Conservation (phyloP, 805 yeast genomes). For the Sungouiozyma intestinalis region DNA sequence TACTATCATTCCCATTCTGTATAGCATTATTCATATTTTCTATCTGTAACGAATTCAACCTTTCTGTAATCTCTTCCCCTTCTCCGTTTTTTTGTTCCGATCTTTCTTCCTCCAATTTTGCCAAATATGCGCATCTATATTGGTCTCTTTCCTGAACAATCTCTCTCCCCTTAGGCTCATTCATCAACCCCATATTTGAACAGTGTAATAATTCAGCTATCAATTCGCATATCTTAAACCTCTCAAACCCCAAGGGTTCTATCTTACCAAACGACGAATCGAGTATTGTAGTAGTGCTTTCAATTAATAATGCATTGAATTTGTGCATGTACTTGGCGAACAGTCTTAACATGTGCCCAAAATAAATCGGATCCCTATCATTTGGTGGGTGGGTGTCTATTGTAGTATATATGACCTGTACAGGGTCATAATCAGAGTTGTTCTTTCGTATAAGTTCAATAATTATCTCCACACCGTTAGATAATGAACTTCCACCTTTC, state of each 20-base stretch:
- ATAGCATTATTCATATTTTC: not conserved
- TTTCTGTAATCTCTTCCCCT: constrained; percentile 4
- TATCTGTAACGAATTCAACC: constrained; percentile 2
- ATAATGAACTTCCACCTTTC: constrained; percentile 73
- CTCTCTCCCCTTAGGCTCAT: constrained; percentile 61
- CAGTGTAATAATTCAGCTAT: constrained; percentile 93
- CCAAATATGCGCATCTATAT: not conserved
- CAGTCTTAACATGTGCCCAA: constrained; percentile 73
- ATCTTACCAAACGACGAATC: constrained; percentile 42
- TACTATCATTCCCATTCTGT: constrained; percentile 9
- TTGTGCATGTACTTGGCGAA: constrained; percentile 64
- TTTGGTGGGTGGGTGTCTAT: constrained; percentile 87
- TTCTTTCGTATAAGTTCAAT: constrained; percentile 92
- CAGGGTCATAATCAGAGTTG: constrained; percentile 88
- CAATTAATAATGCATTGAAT: constrained; percentile 52
- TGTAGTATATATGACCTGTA: constrained; percentile 74
- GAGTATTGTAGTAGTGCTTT: constrained; percentile 27
- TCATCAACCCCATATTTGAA: constrained; percentile 86
- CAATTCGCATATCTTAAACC: constrained; percentile 85
- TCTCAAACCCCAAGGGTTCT: constrained; percentile 83
- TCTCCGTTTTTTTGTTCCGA: not conserved
- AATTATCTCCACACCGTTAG: constrained; percentile 89
- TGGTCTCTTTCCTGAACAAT: constrained; percentile 60
- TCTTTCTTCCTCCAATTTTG: not conserved
- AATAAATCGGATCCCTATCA: constrained; percentile 82